phyloP scores from a whole-genome alignment of 306 rosid genomes.

The Rosa lucieae region DNA sequence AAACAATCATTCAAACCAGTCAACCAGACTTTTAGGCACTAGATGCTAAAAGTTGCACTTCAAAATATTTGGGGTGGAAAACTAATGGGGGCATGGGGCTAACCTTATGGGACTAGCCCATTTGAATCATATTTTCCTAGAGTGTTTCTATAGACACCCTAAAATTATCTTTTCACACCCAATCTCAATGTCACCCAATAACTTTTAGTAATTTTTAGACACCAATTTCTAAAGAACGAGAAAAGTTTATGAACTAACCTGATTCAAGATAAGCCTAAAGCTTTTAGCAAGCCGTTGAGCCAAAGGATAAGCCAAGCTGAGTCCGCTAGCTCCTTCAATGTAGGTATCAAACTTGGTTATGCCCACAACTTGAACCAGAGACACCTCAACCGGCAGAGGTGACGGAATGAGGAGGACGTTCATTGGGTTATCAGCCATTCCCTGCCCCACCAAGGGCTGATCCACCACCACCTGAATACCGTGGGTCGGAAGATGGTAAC shows the following conservation, averaged over 20 bases:
- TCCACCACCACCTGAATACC: conserved; percentile 49
- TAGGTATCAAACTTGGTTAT: conserved; percentile 52
- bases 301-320: conserved; percentile 39
- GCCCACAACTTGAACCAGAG: conserved; percentile 67
- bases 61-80: neutral
- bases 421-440: conserved; percentile 82
- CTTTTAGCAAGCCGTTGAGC: conserved; percentile 34
- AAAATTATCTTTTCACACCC: neutral
- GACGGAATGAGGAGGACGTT: conserved; percentile 59
- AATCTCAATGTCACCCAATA: neutral
- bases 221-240: neutral
- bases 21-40: neutral
- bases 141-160: neutral
- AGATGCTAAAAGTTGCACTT: neutral
- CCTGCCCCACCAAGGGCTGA: conserved; percentile 66
- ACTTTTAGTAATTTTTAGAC: no score
- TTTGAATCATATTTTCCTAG: neutral
- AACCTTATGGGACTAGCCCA: neutral
- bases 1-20: neutral
- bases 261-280: conserved; percentile 36
- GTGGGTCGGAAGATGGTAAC: conserved; percentile 57
- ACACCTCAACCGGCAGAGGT: conserved; percentile 65
- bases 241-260: conserved; percentile 34
- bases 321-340: conserved; percentile 66
- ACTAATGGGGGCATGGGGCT: neutral